Evolutionary conservation across 148 eudicot species (phyloP).

Genomic region (Rhododendron henanense): DNA sequence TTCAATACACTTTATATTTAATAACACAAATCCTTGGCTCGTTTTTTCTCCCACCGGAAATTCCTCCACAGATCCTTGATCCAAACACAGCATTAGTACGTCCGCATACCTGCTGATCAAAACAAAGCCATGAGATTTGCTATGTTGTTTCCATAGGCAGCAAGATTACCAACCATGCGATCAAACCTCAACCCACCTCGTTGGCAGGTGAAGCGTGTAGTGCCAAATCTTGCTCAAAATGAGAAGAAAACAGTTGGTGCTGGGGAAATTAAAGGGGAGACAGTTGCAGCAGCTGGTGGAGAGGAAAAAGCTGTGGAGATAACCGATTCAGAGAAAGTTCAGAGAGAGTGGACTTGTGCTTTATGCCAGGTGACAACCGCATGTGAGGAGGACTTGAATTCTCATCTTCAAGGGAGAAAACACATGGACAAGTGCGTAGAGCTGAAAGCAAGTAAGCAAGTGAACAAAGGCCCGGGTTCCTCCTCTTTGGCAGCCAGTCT

Average conservation of each 20-base stretch:
- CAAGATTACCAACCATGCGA: neutral
- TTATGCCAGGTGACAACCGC: conserved; percentile 10
- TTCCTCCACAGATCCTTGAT: neutral
- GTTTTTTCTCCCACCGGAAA: neutral
- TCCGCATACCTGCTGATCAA: neutral
- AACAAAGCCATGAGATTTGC: neutral
- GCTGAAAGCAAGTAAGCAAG: conserved; percentile 5
- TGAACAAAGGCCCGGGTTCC: neutral
- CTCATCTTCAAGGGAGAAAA: conserved; percentile 21
- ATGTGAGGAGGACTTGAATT: conserved; percentile 7
- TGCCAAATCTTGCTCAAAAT: neutral
- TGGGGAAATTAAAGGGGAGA: neutral
- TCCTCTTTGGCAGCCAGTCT: neutral
- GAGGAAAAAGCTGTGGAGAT: neutral
- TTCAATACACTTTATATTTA: neutral
- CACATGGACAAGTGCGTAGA: conserved; percentile 10
- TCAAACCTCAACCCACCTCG: neutral
- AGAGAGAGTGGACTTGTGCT: conserved; percentile 24
- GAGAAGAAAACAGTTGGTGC: neutral
- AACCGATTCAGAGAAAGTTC: conserved; percentile 2
- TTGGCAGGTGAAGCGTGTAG: neutral
- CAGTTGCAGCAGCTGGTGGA: neutral
- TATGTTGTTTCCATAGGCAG: neutral
- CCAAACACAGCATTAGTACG: neutral
- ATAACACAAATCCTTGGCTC: neutral